Evolutionary conservation across 2,329 filamentous ascomycete genomes (phyloP).

Genomic region (Amauroascus verrucosus): DNA sequence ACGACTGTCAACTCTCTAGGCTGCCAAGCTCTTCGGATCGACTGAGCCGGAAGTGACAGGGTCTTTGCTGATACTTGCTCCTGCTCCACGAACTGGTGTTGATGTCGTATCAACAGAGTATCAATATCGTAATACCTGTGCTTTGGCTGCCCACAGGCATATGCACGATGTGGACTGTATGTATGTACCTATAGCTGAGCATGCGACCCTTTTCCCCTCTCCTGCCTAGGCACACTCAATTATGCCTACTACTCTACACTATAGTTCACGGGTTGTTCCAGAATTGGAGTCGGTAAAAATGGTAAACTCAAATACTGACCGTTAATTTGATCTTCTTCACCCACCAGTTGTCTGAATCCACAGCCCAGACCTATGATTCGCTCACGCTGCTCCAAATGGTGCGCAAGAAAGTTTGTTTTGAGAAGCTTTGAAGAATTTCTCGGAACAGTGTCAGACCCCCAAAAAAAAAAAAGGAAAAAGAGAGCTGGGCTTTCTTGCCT

Average conservation of each 20-base stretch:
- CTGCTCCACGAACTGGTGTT: too few relatives aligned
- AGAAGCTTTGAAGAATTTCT: conserved; percentile 2
- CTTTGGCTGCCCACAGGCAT: too few relatives aligned
- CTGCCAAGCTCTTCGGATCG: conserved; percentile 3
- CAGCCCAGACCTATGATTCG: background rate
- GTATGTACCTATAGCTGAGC: too few relatives aligned
- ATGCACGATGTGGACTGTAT: too few relatives aligned
- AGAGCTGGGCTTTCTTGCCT: background rate
- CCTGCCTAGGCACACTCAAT: too few relatives aligned
- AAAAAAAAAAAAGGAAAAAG: background rate
- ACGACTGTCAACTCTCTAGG: background rate
- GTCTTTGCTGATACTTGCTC: too few relatives aligned
- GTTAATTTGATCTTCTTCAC: too few relatives aligned
- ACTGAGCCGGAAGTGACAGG: background rate
- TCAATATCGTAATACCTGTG: background rate
- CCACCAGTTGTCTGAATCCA: background rate
- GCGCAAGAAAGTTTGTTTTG: background rate
- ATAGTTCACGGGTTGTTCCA: too few relatives aligned
- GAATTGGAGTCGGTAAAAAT: background rate
- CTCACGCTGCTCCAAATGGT: background rate
- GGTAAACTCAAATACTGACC: background rate
- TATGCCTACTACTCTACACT: too few relatives aligned
- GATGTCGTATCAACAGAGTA: background rate
- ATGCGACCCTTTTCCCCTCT: too few relatives aligned
- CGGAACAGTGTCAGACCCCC: background rate